Evolutionary conservation across 805 yeast species (phyloP).

Genomic region (Sungouiozyma ichnusensis): DNA sequence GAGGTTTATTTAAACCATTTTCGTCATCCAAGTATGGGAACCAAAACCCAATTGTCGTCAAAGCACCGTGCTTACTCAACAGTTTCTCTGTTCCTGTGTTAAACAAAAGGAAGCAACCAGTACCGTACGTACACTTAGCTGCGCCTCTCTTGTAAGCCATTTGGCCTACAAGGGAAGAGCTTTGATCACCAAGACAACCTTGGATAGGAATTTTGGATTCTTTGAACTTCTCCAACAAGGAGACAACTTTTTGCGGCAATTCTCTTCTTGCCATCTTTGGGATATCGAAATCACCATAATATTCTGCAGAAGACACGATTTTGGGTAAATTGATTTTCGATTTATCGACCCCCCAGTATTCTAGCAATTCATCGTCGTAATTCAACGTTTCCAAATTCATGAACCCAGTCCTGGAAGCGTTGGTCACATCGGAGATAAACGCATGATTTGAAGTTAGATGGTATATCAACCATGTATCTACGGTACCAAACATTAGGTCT

Average conservation of each 20-base stretch:
- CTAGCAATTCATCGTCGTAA: constrained; percentile 66
- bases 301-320: constrained; percentile 67
- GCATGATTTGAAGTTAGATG: constrained; percentile 62
- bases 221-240: constrained; percentile 41
- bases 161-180: constrained; percentile 89
- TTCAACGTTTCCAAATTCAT: constrained; percentile 69
- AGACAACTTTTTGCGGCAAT: constrained; percentile 38
- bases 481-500: constrained; percentile 83
- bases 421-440: constrained; percentile 78
- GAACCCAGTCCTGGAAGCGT: constrained; percentile 84
- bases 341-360: constrained; percentile 72
- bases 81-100: constrained; percentile 73
- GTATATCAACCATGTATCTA: constrained; percentile 88
- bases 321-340: constrained; percentile 58
- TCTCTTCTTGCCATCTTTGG: constrained; percentile 41
- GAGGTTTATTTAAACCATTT: constrained; percentile 40
- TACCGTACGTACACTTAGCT: constrained; percentile 93
- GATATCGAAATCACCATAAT: constrained; percentile 59
- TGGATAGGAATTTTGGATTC: constrained; percentile 58
- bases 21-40: constrained; percentile 48
- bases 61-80: constrained; percentile 66
- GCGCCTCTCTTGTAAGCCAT: constrained; percentile 73
- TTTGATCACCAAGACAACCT: constrained; percentile 91
- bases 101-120: constrained; percentile 85
- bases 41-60: constrained; percentile 88